Conservation (phyloP, 2,329 filamentous ascomycete genomes). For the Penicillium crustosum region DNA sequence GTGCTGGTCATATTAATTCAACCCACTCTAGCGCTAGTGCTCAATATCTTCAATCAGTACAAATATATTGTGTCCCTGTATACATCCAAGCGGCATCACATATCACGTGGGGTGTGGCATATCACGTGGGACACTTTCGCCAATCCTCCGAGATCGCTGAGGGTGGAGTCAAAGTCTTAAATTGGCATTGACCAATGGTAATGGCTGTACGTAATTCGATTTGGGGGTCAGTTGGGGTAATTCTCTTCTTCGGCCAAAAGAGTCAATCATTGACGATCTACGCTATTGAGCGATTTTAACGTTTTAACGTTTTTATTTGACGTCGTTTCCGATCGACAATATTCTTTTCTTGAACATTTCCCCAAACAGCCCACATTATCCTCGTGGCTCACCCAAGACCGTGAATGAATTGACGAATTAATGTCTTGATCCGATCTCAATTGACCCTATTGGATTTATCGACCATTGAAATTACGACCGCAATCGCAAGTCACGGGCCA, state of each 20-base stretch:
- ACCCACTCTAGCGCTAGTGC: too few species aligned
- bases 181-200: slow-evolving; percentile 7
- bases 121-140: not conserved
- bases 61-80: too few species aligned
- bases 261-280: slow-evolving; percentile 7
- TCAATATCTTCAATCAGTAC: too few species aligned
- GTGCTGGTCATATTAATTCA: too few species aligned
- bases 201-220: slow-evolving; percentile 9
- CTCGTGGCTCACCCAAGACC: not conserved
- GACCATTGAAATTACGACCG: not conserved
- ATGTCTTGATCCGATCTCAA: slow-evolving; percentile 1
- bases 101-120: not conserved
- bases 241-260: not conserved
- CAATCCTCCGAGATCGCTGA: not conserved
- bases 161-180: slow-evolving; percentile 2
- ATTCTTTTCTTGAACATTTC: slow-evolving; percentile 12
- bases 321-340: too few species aligned
- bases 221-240: slow-evolving; percentile 7
- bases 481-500: not conserved
- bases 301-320: not conserved
- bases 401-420: slow-evolving; percentile 2
- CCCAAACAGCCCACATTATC: slow-evolving; percentile 10
- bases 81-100: too few species aligned
- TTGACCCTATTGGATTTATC: not conserved
- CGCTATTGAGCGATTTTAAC: not conserved